Base-by-base conservation (phyloP, 768 basidiomycete species). In the Agrocybe chaxingu region DNA sequence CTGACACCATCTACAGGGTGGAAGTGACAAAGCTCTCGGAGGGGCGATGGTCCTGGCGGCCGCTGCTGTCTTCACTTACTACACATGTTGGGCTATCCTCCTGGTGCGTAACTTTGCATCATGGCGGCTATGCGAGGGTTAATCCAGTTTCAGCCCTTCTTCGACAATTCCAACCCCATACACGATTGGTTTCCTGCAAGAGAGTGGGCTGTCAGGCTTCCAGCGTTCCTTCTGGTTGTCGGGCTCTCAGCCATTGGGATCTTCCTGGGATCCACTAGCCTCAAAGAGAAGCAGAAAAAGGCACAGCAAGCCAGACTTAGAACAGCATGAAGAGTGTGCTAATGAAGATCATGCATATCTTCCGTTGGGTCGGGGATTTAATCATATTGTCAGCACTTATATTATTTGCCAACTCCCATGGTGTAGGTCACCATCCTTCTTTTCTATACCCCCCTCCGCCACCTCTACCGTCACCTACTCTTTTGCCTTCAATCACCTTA, bases 191-290 rank as follows among this genome's bases (percentile, higher is more conserved):
- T 98, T 66, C 96, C 92, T 0, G 64, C 89, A 4, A 76, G 95
- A 43, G 92, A 97, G 73, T 98, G 94, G 92, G 95, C 92, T 8
- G 75, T 98, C 44, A 81, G 89, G 13, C 66, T 98, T 41, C 94
- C 95, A 35, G 87, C 89, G 2, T 80, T 92, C 66, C 71, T 95
- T 44, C 79, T 98, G 7, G 76, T 94, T 4, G 62, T 88, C 7
- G 95, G 94, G 5, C 70, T 97, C 34, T 75, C 84, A n/a, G 85
- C 76, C 8, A 87, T 98, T 36, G 90, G 89, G 8, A 61, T 76
- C 35, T 92, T 97, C 67, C 69, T 96, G n/a, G 89, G 87, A 3
- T 74, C 68, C 8, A 92, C 92, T 4, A 73, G 91, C 48, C 65
- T 85, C 47, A 84, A 82, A 61, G 91, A 93, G 67, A 89, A 85